phyloP scores from a whole-genome alignment of 257 asterid genomes.

The Solanum chiquidenum region DNA sequence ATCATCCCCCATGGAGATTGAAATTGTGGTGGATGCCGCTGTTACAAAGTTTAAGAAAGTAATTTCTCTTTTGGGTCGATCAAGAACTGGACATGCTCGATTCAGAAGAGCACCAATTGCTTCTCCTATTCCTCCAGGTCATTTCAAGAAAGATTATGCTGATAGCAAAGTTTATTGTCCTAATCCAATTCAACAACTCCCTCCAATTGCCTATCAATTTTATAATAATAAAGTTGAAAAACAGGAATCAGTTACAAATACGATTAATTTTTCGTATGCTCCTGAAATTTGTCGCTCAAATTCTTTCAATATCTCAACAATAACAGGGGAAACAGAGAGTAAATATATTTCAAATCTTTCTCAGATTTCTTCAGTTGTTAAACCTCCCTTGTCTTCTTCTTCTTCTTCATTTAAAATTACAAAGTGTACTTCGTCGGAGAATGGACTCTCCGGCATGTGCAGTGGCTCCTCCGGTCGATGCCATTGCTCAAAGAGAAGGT shows the following conservation, averaged over 20 bases:
- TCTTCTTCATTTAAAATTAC: conserved; percentile 29
- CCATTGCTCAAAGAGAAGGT: conserved; percentile 79
- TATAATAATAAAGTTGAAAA: background rate
- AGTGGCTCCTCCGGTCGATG: conserved; percentile 64
- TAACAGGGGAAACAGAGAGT: conserved; percentile 41
- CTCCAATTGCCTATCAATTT: background rate
- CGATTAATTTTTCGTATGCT: conserved; percentile 45
- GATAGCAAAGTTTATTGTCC: conserved; percentile 49
- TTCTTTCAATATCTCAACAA: conserved; percentile 39
- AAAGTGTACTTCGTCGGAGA: conserved; percentile 58
- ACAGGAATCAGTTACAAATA: conserved; percentile 12
- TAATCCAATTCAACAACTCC: conserved; percentile 77
- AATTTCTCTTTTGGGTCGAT: conserved; percentile 49
- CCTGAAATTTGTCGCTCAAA: conserved; percentile 28
- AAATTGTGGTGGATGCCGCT: conserved; percentile 45
- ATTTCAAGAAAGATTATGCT: background rate
- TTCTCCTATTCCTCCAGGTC: background rate
- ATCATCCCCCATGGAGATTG: background rate
- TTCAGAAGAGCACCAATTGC: conserved; percentile 59
- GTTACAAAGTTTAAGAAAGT: conserved; percentile 49
- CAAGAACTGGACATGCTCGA: conserved; percentile 86
- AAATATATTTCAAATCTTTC: conserved; percentile 36
- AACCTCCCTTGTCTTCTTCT: conserved; percentile 59
- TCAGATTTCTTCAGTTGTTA: conserved; percentile 51
- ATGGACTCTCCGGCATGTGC: conserved; percentile 63